Base-by-base conservation (phyloP, 495 filamentous ascomycete genomes). In the Penicillium lividum region DNA sequence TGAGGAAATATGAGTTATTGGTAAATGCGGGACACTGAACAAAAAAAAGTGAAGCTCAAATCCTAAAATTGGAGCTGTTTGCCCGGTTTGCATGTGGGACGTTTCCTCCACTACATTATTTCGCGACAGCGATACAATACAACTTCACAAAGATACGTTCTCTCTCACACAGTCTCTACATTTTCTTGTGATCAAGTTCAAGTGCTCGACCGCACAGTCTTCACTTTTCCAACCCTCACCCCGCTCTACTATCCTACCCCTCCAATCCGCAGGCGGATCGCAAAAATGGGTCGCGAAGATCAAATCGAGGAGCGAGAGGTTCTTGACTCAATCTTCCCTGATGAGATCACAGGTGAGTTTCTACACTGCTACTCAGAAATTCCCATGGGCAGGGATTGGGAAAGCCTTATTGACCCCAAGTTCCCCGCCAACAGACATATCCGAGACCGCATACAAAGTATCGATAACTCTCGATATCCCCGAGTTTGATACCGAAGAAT, bases 241-340 rank as follows among this genome's bases (percentile, higher is more conserved):
- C 36, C 47, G 42, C 54, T 40, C 34, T 30, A 49, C 44, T 49
- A 55, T 47, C 50, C 28, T 34, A 51, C 70, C 73, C 69, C 72
- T 73, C 75, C 63, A 69, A 18, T 62, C 65, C 67, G 67, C 67
- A 49, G 60, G 64, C 64, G 65, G 66, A 69, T 67, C 64, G 62
- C 42, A 61, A 85, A 62, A 9, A 98, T 97, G 94, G 93, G 93
- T 28, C 84, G 82, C 66, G 94, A 98, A 77, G 94, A 98, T 56
- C 94, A 98, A 73, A 76, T 84, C 52, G 93, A 98, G 77, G 94
- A 98, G 80, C 88, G 93, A 63, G 94, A 97, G 71, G 93, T 98
- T 54, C 90, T 98, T 61, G 91, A 93, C 67, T 96, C 92, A 54
- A 99, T 99, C 64, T 99, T 97, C 67, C 93, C 95, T 11, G 95